Percentiles rank a stretch among this genome's conserved stretches.
Evolutionary conservation across 306 rosid genomes (phyloP).

Genomic region (Abrus pulchellus): DNA sequence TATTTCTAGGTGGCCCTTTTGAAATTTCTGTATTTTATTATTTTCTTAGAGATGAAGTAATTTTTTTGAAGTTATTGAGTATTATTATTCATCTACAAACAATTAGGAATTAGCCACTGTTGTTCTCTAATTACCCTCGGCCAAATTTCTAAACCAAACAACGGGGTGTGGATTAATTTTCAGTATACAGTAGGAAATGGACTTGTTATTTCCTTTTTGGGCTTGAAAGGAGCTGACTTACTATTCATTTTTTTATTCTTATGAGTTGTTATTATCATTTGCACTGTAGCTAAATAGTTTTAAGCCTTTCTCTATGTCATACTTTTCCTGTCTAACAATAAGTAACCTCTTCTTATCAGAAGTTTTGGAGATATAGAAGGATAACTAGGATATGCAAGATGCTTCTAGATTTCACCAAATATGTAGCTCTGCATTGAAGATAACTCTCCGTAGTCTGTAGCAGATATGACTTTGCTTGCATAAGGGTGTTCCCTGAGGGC

Average conservation of each 20-base stretch:
- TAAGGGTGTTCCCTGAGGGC: neutral
- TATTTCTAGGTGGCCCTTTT: slow-evolving; percentile 43
- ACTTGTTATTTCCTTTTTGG: neutral
- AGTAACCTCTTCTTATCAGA: neutral
- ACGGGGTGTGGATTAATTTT: slow-evolving; percentile 37
- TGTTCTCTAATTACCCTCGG: slow-evolving; percentile 20
- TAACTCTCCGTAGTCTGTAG: neutral
- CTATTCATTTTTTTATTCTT: neutral
- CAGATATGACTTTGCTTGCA: slow-evolving; percentile 11
- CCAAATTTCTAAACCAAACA: slow-evolving; percentile 35
- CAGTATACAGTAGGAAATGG: slow-evolving; percentile 42
- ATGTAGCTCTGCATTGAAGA: neutral
- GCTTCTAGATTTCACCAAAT: neutral
- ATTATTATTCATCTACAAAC: slow-evolving; percentile 16
- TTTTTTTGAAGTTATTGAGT: neutral
- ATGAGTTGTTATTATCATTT: neutral
- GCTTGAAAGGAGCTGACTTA: slow-evolving; percentile 20
- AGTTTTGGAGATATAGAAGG: neutral
- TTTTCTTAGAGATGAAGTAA: neutral
- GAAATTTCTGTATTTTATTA: neutral
- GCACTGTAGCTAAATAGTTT: slow-evolving; percentile 15
- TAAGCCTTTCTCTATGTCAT: neutral
- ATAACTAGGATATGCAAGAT: slow-evolving; percentile 2
- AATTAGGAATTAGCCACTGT: slow-evolving; percentile 22
- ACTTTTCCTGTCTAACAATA: neutral